Conservation (phyloP, 371 early-diverging fungal genomes). For the Mucor saturninus region DNA sequence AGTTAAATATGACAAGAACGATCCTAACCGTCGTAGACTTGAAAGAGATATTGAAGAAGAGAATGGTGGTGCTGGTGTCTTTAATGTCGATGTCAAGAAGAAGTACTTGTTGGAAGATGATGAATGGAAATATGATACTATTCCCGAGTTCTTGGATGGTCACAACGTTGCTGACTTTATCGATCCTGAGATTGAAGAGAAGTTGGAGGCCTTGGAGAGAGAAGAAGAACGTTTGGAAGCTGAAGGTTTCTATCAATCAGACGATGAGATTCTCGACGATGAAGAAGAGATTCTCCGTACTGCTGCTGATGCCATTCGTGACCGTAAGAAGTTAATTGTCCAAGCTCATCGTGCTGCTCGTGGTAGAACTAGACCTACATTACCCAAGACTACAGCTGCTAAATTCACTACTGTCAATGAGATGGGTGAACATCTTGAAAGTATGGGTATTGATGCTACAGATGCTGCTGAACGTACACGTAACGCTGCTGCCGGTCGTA, state of each 20-base stretch:
- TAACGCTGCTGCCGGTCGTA: slow-evolving; percentile 48
- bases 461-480: slow-evolving; percentile 52
- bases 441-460: slow-evolving; percentile 66
- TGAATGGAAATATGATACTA: slow-evolving; percentile 98
- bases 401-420: slow-evolving; percentile 55
- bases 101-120: slow-evolving; percentile 80
- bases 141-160: slow-evolving; percentile 99
- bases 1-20: slow-evolving; percentile 77
- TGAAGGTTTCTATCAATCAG: slow-evolving; percentile 92
- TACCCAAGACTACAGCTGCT: slow-evolving; percentile 58
- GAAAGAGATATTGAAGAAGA: slow-evolving; percentile 91
- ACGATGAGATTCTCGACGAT: slow-evolving; percentile 70
- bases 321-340: slow-evolving; percentile 83
- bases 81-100: slow-evolving; percentile 91
- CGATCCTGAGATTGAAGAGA: slow-evolving; percentile 96
- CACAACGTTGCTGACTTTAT: slow-evolving; percentile 99
- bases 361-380: slow-evolving; percentile 68
- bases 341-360: slow-evolving; percentile 73
- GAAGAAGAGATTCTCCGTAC: slow-evolving; percentile 78
- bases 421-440: slow-evolving; percentile 62
- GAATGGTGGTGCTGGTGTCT: slow-evolving; percentile 95
- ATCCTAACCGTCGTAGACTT: slow-evolving; percentile 82
- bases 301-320: slow-evolving; percentile 83
- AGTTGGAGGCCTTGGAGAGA: slow-evolving; percentile 93
- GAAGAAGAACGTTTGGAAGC: slow-evolving; percentile 94